Evolutionary conservation across 2,329 filamentous ascomycete species (phyloP), one percentile per base, ranked within the genome.

Genomic region (Cercospora zeae-maydis): DNA sequence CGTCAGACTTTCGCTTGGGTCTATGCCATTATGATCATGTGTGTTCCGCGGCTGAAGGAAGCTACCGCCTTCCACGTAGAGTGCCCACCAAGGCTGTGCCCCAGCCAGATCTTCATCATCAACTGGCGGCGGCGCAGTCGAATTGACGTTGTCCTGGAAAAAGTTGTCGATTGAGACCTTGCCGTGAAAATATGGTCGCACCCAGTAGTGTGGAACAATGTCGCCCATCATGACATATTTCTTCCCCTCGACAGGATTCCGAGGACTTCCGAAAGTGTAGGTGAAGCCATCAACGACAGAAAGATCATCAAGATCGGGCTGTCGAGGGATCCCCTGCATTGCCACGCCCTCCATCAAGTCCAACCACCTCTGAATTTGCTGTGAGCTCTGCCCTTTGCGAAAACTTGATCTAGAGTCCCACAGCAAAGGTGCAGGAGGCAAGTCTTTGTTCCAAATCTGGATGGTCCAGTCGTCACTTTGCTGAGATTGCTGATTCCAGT

Each of bases 351-450:
- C 53, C 27, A 66, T 59, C 9, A 34, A 52, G 10, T 66, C 59
- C 2, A 73, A 34, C 74, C 74, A 76, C 6, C 57, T 33, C 16
- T 72, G 64, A 21, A 76, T 72, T 27, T 67, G 63, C 10, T 65
- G 63, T 16, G 55, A 62, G 27, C 63, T 69, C n/a, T 71, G 68
- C n/a, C 64, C 55, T 11, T 65, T 63, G 8, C 66, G 63, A 53
- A 74, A 76, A 1, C 63, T 67, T 2, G 70, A 68, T 24, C 73
- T 75, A 9, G 65, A 69, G 27, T 78, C 74, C 82, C 82, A 83
- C 24, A 81, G 76, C 16, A 79, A 72, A 1, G 80, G 80, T 21
- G 81, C 74, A 2, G 81, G 80, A 27, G 78, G 71, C 73, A 77
- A 78, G 7, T 78, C 72, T 11, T 80, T 80, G 56, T 79, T 74